phyloP scores from a whole-genome alignment of 148 eudicot genomes.

The Drosera capensis region DNA sequence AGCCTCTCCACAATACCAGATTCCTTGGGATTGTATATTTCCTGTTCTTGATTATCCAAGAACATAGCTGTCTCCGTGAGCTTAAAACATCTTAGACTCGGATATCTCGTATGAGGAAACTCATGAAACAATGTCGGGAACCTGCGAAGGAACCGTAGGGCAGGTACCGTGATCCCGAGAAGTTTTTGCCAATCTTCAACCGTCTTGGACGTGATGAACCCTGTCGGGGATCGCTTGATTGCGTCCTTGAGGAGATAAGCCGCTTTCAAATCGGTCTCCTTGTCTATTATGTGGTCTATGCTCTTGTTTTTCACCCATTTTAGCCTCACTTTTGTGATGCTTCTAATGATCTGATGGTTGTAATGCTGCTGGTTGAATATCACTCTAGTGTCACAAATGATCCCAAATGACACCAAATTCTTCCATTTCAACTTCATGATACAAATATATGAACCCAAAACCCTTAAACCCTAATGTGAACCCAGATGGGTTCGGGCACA shows the following conservation, averaged over 20 bases:
- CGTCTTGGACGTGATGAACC: slow-evolving; percentile 46
- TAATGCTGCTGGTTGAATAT: too few relatives aligned
- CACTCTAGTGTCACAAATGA: too few relatives aligned
- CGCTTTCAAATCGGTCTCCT: slow-evolving; percentile 76
- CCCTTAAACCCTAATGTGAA: too few relatives aligned
- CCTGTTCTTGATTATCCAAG: slow-evolving; percentile 41
- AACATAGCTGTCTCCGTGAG: slow-evolving; percentile 42
- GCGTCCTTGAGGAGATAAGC: slow-evolving; percentile 75
- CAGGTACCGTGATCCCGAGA: slow-evolving; percentile 74
- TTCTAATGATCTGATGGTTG: too few relatives aligned
- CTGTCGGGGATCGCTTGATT: slow-evolving; percentile 45
- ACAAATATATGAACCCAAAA: too few relatives aligned
- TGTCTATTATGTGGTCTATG: slow-evolving; percentile 78
- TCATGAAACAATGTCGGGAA: slow-evolving; percentile 77
- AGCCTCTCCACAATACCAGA: slow-evolving; percentile 35
- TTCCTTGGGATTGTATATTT: slow-evolving; percentile 25
- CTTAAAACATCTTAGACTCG: slow-evolving; percentile 53
- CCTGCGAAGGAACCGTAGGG: slow-evolving; percentile 70
- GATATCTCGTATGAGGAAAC: slow-evolving; percentile 69
- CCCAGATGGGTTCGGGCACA: too few relatives aligned
- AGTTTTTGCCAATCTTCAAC: slow-evolving; percentile 52
- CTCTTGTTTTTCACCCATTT: slow-evolving; percentile 83
- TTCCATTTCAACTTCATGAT: too few relatives aligned
- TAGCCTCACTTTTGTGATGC: slow-evolving; percentile 51
- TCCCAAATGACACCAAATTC: too few relatives aligned